Percentiles rank a stretch among this genome's conserved stretches.
Evolutionary conservation across 2,329 filamentous ascomycete genomes (phyloP).

Genomic region (Neoscytalidium dimidiatum): DNA sequence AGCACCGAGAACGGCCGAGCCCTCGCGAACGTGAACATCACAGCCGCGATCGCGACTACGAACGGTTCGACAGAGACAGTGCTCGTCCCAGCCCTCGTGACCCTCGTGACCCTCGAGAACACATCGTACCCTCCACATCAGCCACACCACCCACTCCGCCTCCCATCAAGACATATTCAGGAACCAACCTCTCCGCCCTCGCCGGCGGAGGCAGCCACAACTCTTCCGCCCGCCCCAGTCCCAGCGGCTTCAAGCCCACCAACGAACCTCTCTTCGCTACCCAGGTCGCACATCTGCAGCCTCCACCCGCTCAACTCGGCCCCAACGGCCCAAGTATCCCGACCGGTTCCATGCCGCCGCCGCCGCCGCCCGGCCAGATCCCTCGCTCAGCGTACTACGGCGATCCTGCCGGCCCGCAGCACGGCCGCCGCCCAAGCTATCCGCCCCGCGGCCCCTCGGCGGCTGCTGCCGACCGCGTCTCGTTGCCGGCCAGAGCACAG

Average conservation of each 20-base stretch:
- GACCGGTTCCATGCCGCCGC: constrained; percentile 24
- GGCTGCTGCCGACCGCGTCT: background rate
- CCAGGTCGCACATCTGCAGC: constrained; percentile 43
- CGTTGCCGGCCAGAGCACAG: constrained; percentile 1
- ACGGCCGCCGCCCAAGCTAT: constrained; percentile 10
- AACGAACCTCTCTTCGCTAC: constrained; percentile 50
- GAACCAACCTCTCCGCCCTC: constrained; percentile 24
- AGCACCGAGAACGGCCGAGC: background rate
- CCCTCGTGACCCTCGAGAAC: background rate
- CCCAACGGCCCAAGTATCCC: constrained; percentile 38
- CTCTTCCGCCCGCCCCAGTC: constrained; percentile 1
- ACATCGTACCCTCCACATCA: background rate
- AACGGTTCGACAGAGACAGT: background rate
- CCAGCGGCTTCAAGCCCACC: constrained; percentile 44
- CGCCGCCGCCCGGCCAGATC: background rate
- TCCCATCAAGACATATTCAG: constrained; percentile 17
- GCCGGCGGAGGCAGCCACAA: constrained; percentile 25
- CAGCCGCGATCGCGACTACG: constrained; percentile 1
- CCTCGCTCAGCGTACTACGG: constrained; percentile 2
- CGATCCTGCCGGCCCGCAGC: background rate
- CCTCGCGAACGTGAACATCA: constrained; percentile 10
- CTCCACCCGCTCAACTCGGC: constrained; percentile 20
- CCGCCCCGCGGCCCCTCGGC: constrained; percentile 1
- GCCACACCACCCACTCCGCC: constrained; percentile 6
- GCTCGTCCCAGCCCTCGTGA: constrained; percentile 2